These are phyloP conservation scores for Xerocomellus intermedius DNA, from an alignment of 768 basidiomycete species.

Conservation along the genomic window DNA sequence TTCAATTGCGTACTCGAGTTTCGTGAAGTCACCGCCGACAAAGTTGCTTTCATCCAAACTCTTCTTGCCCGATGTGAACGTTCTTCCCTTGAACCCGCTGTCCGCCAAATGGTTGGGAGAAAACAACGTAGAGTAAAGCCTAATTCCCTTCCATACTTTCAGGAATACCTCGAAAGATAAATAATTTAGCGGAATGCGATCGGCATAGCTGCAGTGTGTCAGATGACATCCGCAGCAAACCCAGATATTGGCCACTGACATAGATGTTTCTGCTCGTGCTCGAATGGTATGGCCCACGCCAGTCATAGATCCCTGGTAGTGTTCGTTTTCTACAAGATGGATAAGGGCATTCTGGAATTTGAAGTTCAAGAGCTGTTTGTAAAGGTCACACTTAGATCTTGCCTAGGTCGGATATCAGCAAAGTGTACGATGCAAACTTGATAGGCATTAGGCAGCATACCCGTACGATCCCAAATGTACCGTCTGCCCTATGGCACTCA, in stretches of 20 bases:
- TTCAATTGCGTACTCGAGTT: constrained; percentile 84
- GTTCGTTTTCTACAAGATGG: constrained; percentile 71
- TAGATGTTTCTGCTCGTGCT: constrained; percentile 50
- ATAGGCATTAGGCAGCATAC: constrained; percentile 41
- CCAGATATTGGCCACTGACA: constrained; percentile 9
- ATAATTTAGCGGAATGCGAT: constrained; percentile 31
- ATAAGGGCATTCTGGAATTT: constrained; percentile 66
- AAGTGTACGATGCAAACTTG: background rate
- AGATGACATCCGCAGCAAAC: constrained; percentile 2
- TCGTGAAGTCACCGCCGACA: constrained; percentile 52
- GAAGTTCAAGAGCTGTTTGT: constrained; percentile 76
- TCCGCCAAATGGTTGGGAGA: constrained; percentile 7
- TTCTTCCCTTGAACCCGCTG: background rate
- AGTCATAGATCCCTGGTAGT: constrained; percentile 67
- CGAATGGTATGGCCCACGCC: constrained; percentile 63
- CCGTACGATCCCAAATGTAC: constrained; percentile 75
- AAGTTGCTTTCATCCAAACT: constrained; percentile 53
- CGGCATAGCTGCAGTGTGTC: constrained; percentile 22
- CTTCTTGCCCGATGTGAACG: constrained; percentile 19
- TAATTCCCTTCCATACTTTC: constrained; percentile 57
- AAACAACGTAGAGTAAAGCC: constrained; percentile 40
- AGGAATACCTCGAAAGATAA: constrained; percentile 40
- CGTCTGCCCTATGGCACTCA: constrained; percentile 75
- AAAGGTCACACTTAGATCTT: constrained; percentile 75
- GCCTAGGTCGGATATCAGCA: constrained; percentile 46